Evolutionary conservation across 345 rosid genomes (phyloP), one percentile per base, ranked within the genome.

Genomic region (Mangifera indica): DNA sequence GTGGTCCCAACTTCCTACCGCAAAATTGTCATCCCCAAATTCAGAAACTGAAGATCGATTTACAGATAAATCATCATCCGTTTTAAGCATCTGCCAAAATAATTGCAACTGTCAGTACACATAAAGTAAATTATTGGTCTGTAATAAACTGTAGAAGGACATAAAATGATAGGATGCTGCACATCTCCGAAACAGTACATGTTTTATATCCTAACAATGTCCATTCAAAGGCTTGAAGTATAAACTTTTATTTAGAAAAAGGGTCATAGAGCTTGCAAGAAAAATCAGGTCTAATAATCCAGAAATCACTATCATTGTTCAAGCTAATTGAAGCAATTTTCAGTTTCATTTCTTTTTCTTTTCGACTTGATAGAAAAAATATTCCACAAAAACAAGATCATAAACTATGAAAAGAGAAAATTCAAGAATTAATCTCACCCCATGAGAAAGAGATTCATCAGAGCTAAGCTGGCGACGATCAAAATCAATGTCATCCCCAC

Each of bases 401-500:
- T 32, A 69, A 56, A 37, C n/a, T 3, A 29, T 29, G 44, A 12
- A 51, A 62, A 18, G 60, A 46, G 73, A 59, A 15, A 65, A 66
- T 1, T 49, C 8, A 77, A 48, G 53, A 69, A 10, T 42, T 53
- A 9, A 60, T 76, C 83, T 88, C 77, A 89, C 94, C 82, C 85
- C 83, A 17, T 70, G 74, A 54, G 79, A 60, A 79, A 67, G 78
- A 66, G 85, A 75, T 72, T 90, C 98, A 81, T 94, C 98, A 7
- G 97, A 89, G 74, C 91, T 85, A 63, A 95, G 96, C 78, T 90
- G 96, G 56, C 98, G 86, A 11, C 99, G 97, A 76, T 89, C 93
- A 85, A 72, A 91, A 87, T 95, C 99, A 71, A 95, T 95, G 76
- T 95, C 99, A 85, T 92, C 98, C n/a, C 99, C 99, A 6, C 99